Conservation (phyloP, 164 flowering plant species). For the Dillenia suffruticosa region DNA sequence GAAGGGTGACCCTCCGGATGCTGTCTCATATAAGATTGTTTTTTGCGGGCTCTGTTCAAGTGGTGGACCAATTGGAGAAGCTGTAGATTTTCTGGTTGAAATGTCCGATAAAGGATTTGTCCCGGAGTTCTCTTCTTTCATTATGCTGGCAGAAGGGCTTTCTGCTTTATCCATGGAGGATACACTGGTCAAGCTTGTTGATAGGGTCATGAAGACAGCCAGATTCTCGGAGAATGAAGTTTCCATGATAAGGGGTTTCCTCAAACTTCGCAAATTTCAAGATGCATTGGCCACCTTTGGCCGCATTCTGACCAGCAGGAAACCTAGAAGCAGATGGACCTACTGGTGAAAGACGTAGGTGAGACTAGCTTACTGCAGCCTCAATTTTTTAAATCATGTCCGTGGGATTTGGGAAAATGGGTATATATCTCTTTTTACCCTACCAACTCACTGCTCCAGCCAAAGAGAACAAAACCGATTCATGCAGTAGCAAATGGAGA, state of each 20-base stretch:
- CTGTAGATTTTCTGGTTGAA: constrained; percentile 68
- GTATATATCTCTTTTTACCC: too few relatives aligned
- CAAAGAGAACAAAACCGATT: too few relatives aligned
- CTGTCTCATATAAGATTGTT: constrained; percentile 62
- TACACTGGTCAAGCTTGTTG: constrained; percentile 49
- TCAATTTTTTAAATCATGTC: too few relatives aligned
- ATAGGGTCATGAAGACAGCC: constrained; percentile 56
- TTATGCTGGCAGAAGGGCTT: constrained; percentile 83
- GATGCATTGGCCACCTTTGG: constrained; percentile 79
- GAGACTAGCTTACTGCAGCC: too few relatives aligned
- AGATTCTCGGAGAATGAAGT: constrained; percentile 45
- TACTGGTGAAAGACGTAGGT: too few relatives aligned
- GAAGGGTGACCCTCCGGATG: constrained; percentile 72
- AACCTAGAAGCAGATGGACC: constrained; percentile 19
- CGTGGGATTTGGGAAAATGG: too few relatives aligned
- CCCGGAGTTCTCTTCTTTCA: constrained; percentile 72
- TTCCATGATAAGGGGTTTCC: constrained; percentile 61
- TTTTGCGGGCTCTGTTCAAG: constrained; percentile 78
- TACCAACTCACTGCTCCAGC: too few relatives aligned
- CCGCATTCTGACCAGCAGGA: constrained; percentile 33
- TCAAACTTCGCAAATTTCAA: constrained; percentile 55
- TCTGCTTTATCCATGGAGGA: constrained; percentile 71
- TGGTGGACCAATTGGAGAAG: constrained; percentile 84
- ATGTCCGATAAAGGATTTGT: constrained; percentile 62
- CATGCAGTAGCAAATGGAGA: too few relatives aligned